Evolutionary conservation across 129 eudicot genomes (phyloP).

Genomic region (Heracleum sosnowskyi): DNA sequence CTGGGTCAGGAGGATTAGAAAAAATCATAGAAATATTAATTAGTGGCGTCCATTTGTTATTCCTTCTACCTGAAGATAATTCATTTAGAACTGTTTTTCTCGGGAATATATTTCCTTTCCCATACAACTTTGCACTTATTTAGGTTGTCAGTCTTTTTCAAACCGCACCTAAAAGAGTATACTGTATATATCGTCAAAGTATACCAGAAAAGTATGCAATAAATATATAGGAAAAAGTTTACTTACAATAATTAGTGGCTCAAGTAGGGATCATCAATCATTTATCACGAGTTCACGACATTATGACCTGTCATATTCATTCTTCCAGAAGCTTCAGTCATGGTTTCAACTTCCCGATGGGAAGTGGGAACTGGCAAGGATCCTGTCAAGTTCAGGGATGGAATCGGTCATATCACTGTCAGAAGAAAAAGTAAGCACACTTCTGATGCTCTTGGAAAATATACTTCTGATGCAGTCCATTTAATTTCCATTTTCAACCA

Average conservation of each 20-base stretch:
- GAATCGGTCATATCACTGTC: slow-evolving; percentile 54
- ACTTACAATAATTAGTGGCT: not conserved
- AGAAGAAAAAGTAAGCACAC: slow-evolving; percentile 52
- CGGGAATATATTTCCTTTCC: not conserved
- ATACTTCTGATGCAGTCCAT: slow-evolving; percentile 9
- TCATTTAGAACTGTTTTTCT: not conserved
- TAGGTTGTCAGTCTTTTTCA: not conserved
- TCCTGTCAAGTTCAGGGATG: slow-evolving; percentile 49
- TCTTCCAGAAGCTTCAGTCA: slow-evolving; percentile 56
- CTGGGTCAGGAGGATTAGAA: not conserved
- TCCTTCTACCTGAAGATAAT: not conserved
- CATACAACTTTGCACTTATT: not conserved
- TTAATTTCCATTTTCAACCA: slow-evolving; percentile 10
- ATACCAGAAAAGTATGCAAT: not conserved
- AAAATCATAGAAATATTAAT: not conserved
- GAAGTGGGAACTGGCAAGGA: slow-evolving; percentile 78
- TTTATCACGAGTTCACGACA: not conserved
- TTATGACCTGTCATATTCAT: not conserved
- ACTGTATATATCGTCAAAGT: not conserved
- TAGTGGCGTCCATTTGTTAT: not conserved
- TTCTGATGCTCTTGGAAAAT: not conserved
- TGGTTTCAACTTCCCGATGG: slow-evolving; percentile 87
- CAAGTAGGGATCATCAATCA: not conserved
- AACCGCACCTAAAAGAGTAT: not conserved
- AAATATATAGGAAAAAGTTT: not conserved